Conservation (phyloP, 345 rosid genomes). For the Cardamine chenopodiifolia region DNA sequence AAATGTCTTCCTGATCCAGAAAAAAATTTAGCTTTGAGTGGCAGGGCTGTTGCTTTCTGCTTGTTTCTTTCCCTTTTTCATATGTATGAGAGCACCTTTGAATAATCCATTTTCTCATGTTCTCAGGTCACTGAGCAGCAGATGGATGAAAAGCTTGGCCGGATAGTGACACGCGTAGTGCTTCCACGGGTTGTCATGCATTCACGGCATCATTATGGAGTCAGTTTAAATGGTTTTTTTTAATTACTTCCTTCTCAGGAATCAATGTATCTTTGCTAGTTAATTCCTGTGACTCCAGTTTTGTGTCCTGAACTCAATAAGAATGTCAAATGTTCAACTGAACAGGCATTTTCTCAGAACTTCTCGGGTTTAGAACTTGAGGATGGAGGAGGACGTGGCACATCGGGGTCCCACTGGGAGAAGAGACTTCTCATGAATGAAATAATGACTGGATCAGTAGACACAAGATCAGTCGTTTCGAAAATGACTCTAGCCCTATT, state of each 20-base stretch:
- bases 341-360: conserved; percentile 91
- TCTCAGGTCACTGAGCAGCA: conserved; percentile 78
- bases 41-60: not conserved
- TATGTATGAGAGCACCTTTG: not conserved
- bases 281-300: not conserved
- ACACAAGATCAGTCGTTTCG: conserved; percentile 95
- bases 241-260: not conserved
- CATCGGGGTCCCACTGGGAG: conserved; percentile 99
- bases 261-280: conserved; percentile 1
- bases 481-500: conserved; percentile 94
- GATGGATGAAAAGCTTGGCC: conserved; percentile 93
- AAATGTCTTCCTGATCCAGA: not conserved
- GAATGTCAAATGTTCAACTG: conserved; percentile 45
- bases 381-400: conserved; percentile 99
- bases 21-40: not conserved
- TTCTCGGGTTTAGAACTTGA: conserved; percentile 97
- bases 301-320: conserved; percentile 17
- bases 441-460: conserved; percentile 99
- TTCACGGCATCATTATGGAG: conserved; percentile 97
- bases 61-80: conserved; percentile 4
- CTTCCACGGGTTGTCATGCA: conserved; percentile 98
- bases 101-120: conserved; percentile 10
- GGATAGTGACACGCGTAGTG: conserved; percentile 90
- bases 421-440: conserved; percentile 98
- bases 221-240: conserved; percentile 35